Evolutionary conservation across 2,329 filamentous ascomycete species (phyloP).

Genomic region (Aspergillus pseudotamarii): DNA sequence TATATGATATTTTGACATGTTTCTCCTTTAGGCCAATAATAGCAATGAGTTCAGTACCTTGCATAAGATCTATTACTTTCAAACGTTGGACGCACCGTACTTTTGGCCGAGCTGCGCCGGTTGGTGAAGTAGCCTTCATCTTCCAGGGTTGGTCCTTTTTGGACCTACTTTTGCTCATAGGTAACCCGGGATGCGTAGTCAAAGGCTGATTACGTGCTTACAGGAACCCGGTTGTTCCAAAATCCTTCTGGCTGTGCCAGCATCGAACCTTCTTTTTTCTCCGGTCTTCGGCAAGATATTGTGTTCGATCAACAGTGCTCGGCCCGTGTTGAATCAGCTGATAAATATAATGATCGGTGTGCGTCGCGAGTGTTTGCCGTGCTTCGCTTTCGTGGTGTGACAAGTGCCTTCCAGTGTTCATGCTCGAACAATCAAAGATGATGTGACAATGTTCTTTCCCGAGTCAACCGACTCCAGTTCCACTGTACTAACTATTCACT

Average conservation of each 20-base stretch:
- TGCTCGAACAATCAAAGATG: background rate
- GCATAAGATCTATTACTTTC: background rate
- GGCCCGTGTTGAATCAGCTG: background rate
- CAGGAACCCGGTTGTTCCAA: background rate
- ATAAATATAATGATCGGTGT: background rate
- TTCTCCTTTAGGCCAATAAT: constrained; percentile 1
- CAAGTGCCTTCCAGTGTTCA: background rate
- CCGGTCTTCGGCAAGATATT: background rate
- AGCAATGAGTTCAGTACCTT: background rate
- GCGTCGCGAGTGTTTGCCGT: background rate
- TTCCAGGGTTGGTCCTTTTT: background rate
- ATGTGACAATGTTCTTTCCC: background rate
- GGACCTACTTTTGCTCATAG: background rate
- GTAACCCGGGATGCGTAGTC: background rate
- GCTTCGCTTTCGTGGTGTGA: background rate
- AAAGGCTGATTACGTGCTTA: background rate
- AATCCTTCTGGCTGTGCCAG: background rate
- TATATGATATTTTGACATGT: constrained; percentile 2
- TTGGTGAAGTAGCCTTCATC: background rate
- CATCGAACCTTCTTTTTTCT: background rate
- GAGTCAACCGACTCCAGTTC: background rate
- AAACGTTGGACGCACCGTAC: background rate
- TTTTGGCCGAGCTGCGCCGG: background rate
- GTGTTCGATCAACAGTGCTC: background rate
- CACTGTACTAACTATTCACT: background rate